phyloP scores from a whole-genome alignment of 2,329 filamentous ascomycete species.

The Pseudogymnoascus sp. region DNA sequence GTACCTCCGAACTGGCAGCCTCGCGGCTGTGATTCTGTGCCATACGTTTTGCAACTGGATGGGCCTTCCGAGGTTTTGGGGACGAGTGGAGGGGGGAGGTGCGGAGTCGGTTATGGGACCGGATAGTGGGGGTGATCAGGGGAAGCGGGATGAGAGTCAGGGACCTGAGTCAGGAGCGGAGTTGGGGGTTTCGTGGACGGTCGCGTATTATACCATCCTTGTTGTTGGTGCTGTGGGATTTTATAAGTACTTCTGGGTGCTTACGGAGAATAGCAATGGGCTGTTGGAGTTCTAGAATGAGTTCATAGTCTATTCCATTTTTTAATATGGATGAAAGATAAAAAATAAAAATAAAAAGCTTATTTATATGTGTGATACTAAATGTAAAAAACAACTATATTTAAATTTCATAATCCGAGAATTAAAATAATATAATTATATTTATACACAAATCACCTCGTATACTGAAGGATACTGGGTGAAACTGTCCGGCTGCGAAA shows the following conservation, averaged over 20 bases:
- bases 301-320: neutral
- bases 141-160: slow-evolving; percentile 33
- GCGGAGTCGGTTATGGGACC: slow-evolving; percentile 19
- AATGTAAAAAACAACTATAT: neutral
- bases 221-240: slow-evolving; percentile 64
- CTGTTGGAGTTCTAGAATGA: slow-evolving; percentile 28
- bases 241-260: slow-evolving; percentile 58
- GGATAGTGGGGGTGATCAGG: slow-evolving; percentile 23
- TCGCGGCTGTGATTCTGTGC: slow-evolving; percentile 64
- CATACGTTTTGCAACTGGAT: slow-evolving; percentile 91
- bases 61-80: slow-evolving; percentile 82
- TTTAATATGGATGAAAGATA: neutral
- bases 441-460: neutral
- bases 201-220: slow-evolving; percentile 71
- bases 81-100: slow-evolving; percentile 51
- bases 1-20: slow-evolving; percentile 74
- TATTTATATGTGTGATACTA: neutral
- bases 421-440: neutral
- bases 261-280: slow-evolving; percentile 57
- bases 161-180: slow-evolving; percentile 17
- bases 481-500: neutral
- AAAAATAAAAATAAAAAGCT: neutral
- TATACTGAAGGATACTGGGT: neutral
- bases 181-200: slow-evolving; percentile 53
- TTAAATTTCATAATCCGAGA: neutral